A percentile compares a stretch with the other conserved stretches of the same genome.
Conservation (phyloP, 2,329 filamentous ascomycete species). For the Trichophyton simii region DNA sequence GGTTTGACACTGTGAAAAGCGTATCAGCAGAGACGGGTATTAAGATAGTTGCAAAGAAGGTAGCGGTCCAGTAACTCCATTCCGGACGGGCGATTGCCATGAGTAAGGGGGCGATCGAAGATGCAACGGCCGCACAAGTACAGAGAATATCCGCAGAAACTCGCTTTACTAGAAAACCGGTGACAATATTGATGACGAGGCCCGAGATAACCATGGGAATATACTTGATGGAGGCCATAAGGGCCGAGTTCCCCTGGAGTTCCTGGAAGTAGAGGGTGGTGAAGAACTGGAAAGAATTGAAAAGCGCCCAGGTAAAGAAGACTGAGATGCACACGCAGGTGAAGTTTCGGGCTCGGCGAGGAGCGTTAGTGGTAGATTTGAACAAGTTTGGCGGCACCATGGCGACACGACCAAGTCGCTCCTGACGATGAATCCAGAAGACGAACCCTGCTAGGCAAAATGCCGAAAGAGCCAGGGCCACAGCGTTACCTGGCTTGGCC, state of each 20-base stretch:
- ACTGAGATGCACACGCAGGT: conserved; percentile 41
- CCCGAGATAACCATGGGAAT: conserved; percentile 37
- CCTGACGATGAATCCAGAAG: conserved; percentile 40
- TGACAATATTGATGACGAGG: conserved; percentile 10
- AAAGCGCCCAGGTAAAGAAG: conserved; percentile 32
- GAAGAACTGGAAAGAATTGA: conserved; percentile 20
- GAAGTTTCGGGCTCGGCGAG: conserved; percentile 38
- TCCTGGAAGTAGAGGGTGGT: conserved; percentile 37
- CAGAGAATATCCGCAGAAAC: conserved; percentile 10
- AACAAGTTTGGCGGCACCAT: conserved; percentile 50
- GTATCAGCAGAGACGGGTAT: conserved; percentile 12
- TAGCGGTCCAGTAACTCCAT: conserved; percentile 12
- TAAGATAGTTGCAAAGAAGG: conserved; percentile 9
- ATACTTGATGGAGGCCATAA: conserved; percentile 37
- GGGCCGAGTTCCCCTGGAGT: conserved; percentile 35
- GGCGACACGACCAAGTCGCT: conserved; percentile 34
- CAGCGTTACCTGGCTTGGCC: conserved; percentile 42
- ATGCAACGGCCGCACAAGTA: conserved; percentile 6
- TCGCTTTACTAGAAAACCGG: conserved; percentile 9
- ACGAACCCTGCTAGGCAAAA: conserved; percentile 37
- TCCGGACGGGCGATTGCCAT: conserved; percentile 9
- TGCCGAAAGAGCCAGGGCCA: conserved; percentile 10
- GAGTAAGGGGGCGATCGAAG: conserved; percentile 10
- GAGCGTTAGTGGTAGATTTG: conserved; percentile 39
- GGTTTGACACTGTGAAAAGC: conserved; percentile 37